A percentile compares a stretch with the other conserved stretches of the same genome.
Evolutionary conservation across 345 rosid species (phyloP).

Genomic region (sweet orange (Citrus sinensis)): DVS_A1.0 CM039161.1:11443001-11443500

Average conservation of each 20-base stretch:
- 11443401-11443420: slow-evolving; percentile 51
- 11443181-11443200: not conserved
- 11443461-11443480: not conserved
- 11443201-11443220: not conserved
- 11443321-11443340: not conserved
- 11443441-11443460: not conserved
- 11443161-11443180: not conserved
- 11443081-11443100: not conserved
- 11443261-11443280: not conserved
- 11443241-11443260: not conserved
- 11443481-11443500: slow-evolving; percentile 1
- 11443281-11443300: not conserved
- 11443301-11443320: not conserved
- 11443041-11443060: not conserved
- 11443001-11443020: not conserved
- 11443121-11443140: not conserved
- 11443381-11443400: slow-evolving; percentile 35
- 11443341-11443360: slow-evolving; percentile 6
- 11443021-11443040: not conserved
- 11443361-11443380: slow-evolving; percentile 37
- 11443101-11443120: not conserved
- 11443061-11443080: not conserved
- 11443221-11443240: not conserved
- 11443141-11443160: not conserved
- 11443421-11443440: slow-evolving; percentile 19